Base-by-base conservation (phyloP, 257 asterid genomes). In the Rhazya stricta region DNA sequence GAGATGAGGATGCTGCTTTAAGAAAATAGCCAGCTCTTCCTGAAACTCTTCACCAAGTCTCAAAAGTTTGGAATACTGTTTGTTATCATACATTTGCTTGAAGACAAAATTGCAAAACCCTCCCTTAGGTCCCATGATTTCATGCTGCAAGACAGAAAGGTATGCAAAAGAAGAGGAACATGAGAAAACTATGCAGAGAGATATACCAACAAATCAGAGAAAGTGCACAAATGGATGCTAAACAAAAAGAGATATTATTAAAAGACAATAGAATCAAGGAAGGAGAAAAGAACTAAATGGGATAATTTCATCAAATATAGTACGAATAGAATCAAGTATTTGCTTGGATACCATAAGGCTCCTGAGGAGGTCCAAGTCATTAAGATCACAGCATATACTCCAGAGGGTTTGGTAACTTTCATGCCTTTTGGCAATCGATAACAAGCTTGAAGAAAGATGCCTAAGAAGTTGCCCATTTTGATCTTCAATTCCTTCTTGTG, bases 1-100 rank as follows among this genome's bases (percentile, higher is more conserved):
- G 72, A 90, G 92, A 78, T 91, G 91, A 30, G 88, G 90, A 81
- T 89, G 89, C 72, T 82, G 90, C 85, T 85, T 88, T 81, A 91
- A 86, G 83, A 90, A 94, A 36, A 81, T 83, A 79, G 91, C 81
- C 36, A 94, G 86, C 77, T 88, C 97, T 62, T 89, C 96, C 74
- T 81, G 91, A 82, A 94, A 94, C 85, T 94, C 96, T 80, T 94
- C 97, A 32, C 98, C 97, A 75, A 89, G 88, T 84, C 96, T 92
- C 85, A 91, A 81, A 74, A 94, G 97, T 86, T 87, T 91, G 3
- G 92, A 83, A 57, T 84, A 87, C 68, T 94, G 96, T 80, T 81
- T 88, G 81, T 77, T 87, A 50, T 84, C 93, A 74, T 87, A 88
- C 71, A 91, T 86, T 83, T 88, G 91, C 75, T 90, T 73, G 85